Evolutionary conservation across 2,329 filamentous ascomycete species (phyloP), one percentile per base, ranked within the genome.

Genomic region (Beauveria rudraprayagi): DNA sequence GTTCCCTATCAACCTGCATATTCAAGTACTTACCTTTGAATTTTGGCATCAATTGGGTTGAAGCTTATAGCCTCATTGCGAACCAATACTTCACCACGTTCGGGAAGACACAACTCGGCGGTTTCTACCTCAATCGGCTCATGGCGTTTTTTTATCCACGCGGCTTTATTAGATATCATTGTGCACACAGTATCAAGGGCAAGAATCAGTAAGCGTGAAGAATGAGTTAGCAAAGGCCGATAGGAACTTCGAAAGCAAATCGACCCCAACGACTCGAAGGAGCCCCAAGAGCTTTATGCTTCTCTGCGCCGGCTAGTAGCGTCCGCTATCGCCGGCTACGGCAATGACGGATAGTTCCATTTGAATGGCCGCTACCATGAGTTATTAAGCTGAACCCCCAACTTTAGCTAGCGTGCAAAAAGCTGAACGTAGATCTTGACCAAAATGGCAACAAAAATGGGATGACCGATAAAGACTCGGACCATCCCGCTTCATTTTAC

Each of bases 371-470:
- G 3, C 30, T 10, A 34, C 3, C 2, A 1, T 11, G 30, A 1
- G 3, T 34, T 11, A 34, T 34, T 34, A 11, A 34, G 30, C 30
- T 1, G 3, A 34, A 4, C 30, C 10, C 30, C 3, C 4, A 3
- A 9, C 10, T 34, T 5, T 11, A 34, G 28, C 34, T 58, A 58
- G 9, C 9, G 19, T 17, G 4, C 6, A 51, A 30, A 2, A 10
- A 9, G 40, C 26, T 40, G 22, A 44, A 47, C n/a, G 37, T 26
- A 30, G 5, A 6, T 44, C n/a, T 9, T 10, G 34, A 24, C 43
- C n/a, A 52, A 50, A 61, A 41, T 26, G 51, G 59, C 22, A 61
- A 48, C 26, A 50, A 10, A 44, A 28, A 44, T 26, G 59, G 59
- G 59, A 61, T 56, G 59, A 11, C 59, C 59, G 59, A 61, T 2